These are phyloP conservation scores for Trichoderma asperellum DNA, from an alignment of 2,329 filamentous ascomycete genomes.

Conservation along the genomic window DNA sequence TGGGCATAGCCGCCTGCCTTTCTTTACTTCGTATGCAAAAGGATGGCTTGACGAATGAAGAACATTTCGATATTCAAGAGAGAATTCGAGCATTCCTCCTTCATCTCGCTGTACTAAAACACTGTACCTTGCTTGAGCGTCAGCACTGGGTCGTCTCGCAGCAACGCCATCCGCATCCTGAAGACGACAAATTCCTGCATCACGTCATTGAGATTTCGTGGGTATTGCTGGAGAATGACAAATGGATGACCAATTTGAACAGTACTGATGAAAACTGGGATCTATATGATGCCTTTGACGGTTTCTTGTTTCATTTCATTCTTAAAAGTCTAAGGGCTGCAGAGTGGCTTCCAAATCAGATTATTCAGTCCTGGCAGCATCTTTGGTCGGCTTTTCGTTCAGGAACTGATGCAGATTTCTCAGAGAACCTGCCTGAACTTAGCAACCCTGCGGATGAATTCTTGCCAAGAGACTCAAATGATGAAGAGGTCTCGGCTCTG, in stretches of 20 bases:
- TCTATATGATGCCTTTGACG: constrained; percentile 26
- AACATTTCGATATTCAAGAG: background rate
- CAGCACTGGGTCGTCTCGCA: constrained; percentile 17
- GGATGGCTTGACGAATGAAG: background rate
- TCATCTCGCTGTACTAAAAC: constrained; percentile 25
- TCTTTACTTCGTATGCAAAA: background rate
- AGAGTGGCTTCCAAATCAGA: background rate
- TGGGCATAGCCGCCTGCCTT: constrained; percentile 18
- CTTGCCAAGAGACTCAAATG: background rate
- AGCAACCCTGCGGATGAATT: background rate
- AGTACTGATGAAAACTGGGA: constrained; percentile 5
- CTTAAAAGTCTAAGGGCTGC: background rate
- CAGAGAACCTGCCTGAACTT: background rate
- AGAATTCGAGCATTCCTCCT: constrained; percentile 23
- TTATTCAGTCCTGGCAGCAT: constrained; percentile 1
- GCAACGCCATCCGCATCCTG: background rate
- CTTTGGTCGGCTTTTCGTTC: constrained; percentile 19
- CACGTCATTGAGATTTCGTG: constrained; percentile 10
- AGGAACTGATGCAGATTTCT: background rate
- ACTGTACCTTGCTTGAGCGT: constrained; percentile 27
- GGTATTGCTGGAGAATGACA: constrained; percentile 1
- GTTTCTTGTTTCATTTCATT: constrained; percentile 16
- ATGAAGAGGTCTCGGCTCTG: constrained; percentile 38
- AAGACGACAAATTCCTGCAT: constrained; percentile 5
- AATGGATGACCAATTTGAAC: background rate